These are phyloP conservation scores for Penicillium canescens DNA, from an alignment of 495 filamentous ascomycete genomes.

Conservation along the genomic window DNA sequence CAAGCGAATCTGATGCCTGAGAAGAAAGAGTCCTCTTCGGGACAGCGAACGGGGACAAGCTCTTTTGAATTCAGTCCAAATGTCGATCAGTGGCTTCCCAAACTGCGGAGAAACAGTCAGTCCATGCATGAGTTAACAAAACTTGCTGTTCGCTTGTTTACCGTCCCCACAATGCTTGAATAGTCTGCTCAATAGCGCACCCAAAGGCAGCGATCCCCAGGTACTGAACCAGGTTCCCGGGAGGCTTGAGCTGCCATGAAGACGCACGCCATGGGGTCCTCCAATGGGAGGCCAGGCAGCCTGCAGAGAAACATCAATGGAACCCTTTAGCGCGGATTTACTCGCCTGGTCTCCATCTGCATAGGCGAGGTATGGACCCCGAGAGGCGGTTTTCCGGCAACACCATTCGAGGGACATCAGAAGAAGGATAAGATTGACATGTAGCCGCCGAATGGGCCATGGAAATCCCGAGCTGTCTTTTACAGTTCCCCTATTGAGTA, in stretches of 20 bases:
- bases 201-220: slow-evolving; percentile 13
- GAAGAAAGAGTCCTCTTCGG: not conserved
- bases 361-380: slow-evolving; percentile 6
- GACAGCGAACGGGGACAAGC: not conserved
- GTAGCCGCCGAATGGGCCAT: not conserved
- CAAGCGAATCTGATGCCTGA: not conserved
- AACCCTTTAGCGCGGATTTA: slow-evolving; percentile 11
- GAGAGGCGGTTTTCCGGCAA: not conserved
- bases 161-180: slow-evolving; percentile 10
- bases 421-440: slow-evolving; percentile 2
- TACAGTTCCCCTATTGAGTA: not conserved
- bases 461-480: not conserved
- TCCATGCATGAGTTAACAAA: slow-evolving; percentile 10
- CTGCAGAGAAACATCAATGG: slow-evolving; percentile 9
- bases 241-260: not conserved
- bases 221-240: not conserved
- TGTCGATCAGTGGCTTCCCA: not conserved
- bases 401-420: not conserved
- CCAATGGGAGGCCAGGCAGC: not conserved
- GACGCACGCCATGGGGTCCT: slow-evolving; percentile 12
- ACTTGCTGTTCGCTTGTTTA: slow-evolving; percentile 2
- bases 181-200: slow-evolving; percentile 24
- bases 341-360: slow-evolving; percentile 11
- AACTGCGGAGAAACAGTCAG: slow-evolving; percentile 15
- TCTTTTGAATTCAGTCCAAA: slow-evolving; percentile 1